Conservation (phyloP, 2,329 filamentous ascomycete species). For the Aspergillus sp. region DNA sequence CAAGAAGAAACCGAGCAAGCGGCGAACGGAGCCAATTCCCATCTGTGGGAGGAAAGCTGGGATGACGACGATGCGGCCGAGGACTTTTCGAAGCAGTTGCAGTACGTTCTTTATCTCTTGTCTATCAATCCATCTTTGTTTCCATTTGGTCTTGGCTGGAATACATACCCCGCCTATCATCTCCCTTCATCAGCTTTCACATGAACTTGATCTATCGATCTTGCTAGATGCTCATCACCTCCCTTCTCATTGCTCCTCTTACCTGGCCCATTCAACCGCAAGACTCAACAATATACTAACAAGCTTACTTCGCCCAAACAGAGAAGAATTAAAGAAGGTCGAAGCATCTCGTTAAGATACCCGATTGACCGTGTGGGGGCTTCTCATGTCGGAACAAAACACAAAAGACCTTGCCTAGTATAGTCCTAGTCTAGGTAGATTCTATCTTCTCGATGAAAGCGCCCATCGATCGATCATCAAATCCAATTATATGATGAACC, state of each 20-base stretch:
- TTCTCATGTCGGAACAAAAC: not conserved
- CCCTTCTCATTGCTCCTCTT: not conserved
- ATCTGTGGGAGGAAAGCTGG: constrained; percentile 99
- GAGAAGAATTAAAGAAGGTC: constrained; percentile 87
- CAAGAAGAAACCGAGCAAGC: constrained; percentile 79
- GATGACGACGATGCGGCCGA: constrained; percentile 97
- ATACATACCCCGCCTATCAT: not conserved
- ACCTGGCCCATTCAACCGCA: too few relatives aligned
- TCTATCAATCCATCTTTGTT: constrained; percentile 6
- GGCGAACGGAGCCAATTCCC: constrained; percentile 61
- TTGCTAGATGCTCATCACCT: not conserved
- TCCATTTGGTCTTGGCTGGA: not conserved
- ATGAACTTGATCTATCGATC: not conserved
- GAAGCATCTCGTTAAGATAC: constrained; percentile 69
- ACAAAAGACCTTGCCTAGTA: not conserved
- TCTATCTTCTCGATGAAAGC: not conserved
- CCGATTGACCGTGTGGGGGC: not conserved
- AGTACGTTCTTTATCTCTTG: constrained; percentile 58
- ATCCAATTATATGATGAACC: not conserved
- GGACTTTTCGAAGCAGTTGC: constrained; percentile 92
- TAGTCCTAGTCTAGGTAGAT: not conserved
- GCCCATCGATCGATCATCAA: not conserved
- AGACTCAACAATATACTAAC: not conserved
- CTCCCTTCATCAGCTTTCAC: not conserved
- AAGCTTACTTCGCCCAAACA: constrained; percentile 13